Percentiles rank a stretch among this genome's conserved stretches.
phyloP scores from a whole-genome alignment of 169 alveolate genomes.

The Plasmodium yoelii region DNA sequence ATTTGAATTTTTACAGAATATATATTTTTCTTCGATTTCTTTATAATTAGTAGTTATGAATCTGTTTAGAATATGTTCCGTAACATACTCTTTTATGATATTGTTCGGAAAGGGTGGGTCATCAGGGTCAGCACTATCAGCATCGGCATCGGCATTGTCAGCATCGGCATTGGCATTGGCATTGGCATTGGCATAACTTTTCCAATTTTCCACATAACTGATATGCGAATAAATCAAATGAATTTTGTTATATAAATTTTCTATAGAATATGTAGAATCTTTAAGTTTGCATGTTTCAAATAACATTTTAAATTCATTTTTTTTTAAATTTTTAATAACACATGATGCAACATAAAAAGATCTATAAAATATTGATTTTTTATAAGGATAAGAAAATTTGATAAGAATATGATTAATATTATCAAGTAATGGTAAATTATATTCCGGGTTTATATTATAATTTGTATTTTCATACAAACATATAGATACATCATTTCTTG shows the following conservation, averaged over 20 bases:
- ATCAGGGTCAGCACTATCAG: too few species aligned
- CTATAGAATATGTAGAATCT: slow-evolving; percentile 44
- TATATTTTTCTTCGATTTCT: slow-evolving; percentile 18
- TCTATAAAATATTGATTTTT: slow-evolving; percentile 31
- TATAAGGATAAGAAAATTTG: slow-evolving; percentile 38
- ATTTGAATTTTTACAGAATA: not conserved
- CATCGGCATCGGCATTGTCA: too few species aligned
- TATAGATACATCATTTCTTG: slow-evolving; percentile 39
- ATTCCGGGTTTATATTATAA: slow-evolving; percentile 26
- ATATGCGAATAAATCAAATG: slow-evolving; percentile 26
- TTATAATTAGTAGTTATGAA: slow-evolving; percentile 35
- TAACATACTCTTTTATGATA: slow-evolving; percentile 20
- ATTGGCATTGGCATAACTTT: too few species aligned
- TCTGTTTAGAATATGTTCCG: slow-evolving; percentile 16
- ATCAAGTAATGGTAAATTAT: slow-evolving; percentile 13
- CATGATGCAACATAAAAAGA: slow-evolving; percentile 53
- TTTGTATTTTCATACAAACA: slow-evolving; percentile 61
- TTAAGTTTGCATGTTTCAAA: slow-evolving; percentile 42
- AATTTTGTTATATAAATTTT: slow-evolving; percentile 28
- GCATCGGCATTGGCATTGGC: too few species aligned
- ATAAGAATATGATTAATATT: slow-evolving; percentile 39
- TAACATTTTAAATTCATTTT: slow-evolving; percentile 13
- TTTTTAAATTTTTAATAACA: slow-evolving; percentile 27
- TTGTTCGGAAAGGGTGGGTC: slow-evolving; percentile 55
- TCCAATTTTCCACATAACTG: slow-evolving; percentile 4